Conservation (phyloP, 768 basidiomycete species). For the Postia placenta region DNA sequence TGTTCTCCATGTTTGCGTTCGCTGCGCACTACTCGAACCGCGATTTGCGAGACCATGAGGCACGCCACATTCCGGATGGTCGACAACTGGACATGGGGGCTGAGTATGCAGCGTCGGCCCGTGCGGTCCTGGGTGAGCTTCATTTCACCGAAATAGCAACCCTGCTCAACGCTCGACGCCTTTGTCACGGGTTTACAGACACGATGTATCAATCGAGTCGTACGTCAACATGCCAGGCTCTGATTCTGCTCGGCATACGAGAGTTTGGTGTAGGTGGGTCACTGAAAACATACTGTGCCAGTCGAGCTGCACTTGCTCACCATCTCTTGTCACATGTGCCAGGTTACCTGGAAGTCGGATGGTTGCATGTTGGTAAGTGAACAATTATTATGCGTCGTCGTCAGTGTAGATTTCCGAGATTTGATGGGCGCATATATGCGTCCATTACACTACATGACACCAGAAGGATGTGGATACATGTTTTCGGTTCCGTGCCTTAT, state of each 20-base stretch:
- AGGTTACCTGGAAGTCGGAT: constrained; percentile 74
- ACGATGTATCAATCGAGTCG: constrained; percentile 56
- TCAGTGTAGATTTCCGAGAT: no score
- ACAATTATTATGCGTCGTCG: no score
- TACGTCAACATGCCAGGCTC: constrained; percentile 72
- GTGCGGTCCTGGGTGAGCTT: constrained; percentile 52
- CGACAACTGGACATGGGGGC: constrained; percentile 50
- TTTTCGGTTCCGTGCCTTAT: no score
- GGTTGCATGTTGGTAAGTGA: constrained; percentile 63
- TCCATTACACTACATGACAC: no score
- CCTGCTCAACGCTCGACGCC: neutral
- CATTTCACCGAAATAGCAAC: constrained; percentile 32
- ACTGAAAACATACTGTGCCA: no score
- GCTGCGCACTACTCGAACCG: constrained; percentile 69
- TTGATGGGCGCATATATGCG: no score
- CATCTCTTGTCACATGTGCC: no score
- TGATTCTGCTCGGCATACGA: constrained; percentile 75
- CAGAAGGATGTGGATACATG: no score
- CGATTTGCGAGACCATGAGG: constrained; percentile 31
- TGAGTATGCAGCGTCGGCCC: constrained; percentile 56
- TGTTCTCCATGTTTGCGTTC: constrained; percentile 77
- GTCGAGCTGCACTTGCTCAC: no score
- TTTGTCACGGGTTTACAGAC: constrained; percentile 10
- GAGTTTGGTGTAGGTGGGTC: constrained; percentile 76
- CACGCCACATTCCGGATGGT: neutral